Evolutionary conservation across 169 alveolate genomes (phyloP), one percentile per base, ranked within the genome.

Genomic region (Plasmodium cynomolgi): DNA sequence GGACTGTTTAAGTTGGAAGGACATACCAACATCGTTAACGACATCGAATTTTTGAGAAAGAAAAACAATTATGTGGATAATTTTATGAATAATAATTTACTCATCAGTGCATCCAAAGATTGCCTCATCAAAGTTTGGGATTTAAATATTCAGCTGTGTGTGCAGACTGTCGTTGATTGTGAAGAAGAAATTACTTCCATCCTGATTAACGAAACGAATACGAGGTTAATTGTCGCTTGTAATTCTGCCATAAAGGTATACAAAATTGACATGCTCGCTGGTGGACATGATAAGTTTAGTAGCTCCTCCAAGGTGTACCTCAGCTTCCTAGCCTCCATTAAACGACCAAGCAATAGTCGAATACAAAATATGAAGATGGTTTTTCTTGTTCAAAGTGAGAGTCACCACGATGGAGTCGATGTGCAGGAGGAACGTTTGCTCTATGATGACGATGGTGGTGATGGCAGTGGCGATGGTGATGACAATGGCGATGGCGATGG

Each of bases 41-140:
- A 95, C 54, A 84, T 96, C n/a, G 85, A 83, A 20, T 93, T 93
- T 84, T 74, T 97, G 77, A 71, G 81, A 34, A 91, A 58, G 62
- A 33, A 33, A 79, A 84, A 77, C 39, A 9, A 81, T 68, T 20
- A 72, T 93, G 37, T 91, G 41, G 84, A 58, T 44, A 47, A 84
- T 84, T 84, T 73, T 95, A 39, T 83, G 41, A 41, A 26, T 84
- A 72, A 75, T 62, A 75, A 95, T 91, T 68, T 83, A 41, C 73
- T 96, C 77, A 81, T 97, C 29, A 96, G 98, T 58, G 96, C 95
- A 31, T 96, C 98, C 17, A 97, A 97, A 88, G 99, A 97, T 95
- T 95, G 98, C 39, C 91, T 97, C 58, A 91, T 98, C n/a, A 97
- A 97, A 74, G 88, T 98, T 26, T 98, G 99, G 99, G 98, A 97